Conservation (phyloP, 75 land plant species). For the Pinus taeda region DNA sequence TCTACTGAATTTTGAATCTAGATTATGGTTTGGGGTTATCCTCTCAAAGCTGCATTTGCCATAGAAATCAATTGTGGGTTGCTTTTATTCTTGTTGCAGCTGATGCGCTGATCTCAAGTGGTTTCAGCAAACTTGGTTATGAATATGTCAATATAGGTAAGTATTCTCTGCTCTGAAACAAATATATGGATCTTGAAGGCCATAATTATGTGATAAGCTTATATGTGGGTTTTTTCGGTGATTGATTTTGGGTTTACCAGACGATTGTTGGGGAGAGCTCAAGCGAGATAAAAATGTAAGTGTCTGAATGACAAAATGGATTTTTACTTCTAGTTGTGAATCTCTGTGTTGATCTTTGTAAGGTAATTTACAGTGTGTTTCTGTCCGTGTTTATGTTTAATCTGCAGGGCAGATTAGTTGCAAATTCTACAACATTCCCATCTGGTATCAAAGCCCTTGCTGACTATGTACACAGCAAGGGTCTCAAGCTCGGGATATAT, state of each 20-base stretch:
- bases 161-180: not conserved
- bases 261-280: conserved; percentile 71
- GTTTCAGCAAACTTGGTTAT: conserved; percentile 4
- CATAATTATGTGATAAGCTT: not conserved
- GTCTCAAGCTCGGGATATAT: conserved; percentile 30
- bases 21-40: too few relatives aligned
- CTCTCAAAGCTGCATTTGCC: too few relatives aligned
- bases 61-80: not conserved
- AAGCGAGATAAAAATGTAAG: conserved; percentile 43
- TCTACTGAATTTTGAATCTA: too few relatives aligned
- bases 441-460: conserved; percentile 24
- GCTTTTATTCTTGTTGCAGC: not conserved
- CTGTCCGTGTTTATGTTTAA: not conserved
- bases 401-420: not conserved
- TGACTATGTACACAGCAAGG: conserved; percentile 25
- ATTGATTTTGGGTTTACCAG: conserved; percentile 16
- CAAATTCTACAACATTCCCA: conserved; percentile 3
- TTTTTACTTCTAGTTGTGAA: not conserved
- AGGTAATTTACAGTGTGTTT: not conserved
- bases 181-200: too few relatives aligned
- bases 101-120: conserved; percentile 2
- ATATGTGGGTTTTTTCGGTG: not conserved
- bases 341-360: not conserved
- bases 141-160: conserved; percentile 12
- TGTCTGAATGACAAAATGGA: not conserved